These are phyloP conservation scores for Favolaschia claudopus DNA, from an alignment of 768 basidiomycete genomes.

Conservation along the genomic window DNA sequence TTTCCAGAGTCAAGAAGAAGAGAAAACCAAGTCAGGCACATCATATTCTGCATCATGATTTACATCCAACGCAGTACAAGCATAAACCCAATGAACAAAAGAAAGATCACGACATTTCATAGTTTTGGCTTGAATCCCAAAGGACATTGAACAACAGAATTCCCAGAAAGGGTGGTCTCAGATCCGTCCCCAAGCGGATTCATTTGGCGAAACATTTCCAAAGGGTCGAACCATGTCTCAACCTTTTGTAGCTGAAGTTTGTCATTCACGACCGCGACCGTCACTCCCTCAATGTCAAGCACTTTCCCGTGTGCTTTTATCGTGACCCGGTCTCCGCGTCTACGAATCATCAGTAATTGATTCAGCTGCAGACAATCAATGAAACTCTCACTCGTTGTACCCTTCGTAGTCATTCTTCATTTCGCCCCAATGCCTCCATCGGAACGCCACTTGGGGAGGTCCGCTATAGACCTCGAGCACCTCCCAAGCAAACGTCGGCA, in stretches of 20 bases:
- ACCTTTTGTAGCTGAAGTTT: constrained; percentile 24
- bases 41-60: no score
- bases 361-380: neutral
- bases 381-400: constrained; percentile 16
- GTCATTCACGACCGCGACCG: constrained; percentile 26
- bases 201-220: constrained; percentile 28
- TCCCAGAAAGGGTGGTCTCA: neutral
- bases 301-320: constrained; percentile 22
- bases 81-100: neutral
- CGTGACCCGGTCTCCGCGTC: constrained; percentile 18
- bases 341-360: constrained; percentile 1
- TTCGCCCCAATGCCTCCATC: constrained; percentile 27
- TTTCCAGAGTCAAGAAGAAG: no score
- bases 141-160: constrained; percentile 1
- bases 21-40: no score
- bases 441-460: constrained; percentile 26
- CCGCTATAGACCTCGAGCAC: constrained; percentile 29
- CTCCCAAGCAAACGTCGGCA: constrained; percentile 30
- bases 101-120: neutral
- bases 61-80: no score
- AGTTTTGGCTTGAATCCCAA: constrained; percentile 17
- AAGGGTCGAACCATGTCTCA: constrained; percentile 27
- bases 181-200: neutral
- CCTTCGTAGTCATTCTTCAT: constrained; percentile 25
- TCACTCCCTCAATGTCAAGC: constrained; percentile 26